Conservation (phyloP, 352 stramenopile genomes). For the Pythium utonaiense region DNA sequence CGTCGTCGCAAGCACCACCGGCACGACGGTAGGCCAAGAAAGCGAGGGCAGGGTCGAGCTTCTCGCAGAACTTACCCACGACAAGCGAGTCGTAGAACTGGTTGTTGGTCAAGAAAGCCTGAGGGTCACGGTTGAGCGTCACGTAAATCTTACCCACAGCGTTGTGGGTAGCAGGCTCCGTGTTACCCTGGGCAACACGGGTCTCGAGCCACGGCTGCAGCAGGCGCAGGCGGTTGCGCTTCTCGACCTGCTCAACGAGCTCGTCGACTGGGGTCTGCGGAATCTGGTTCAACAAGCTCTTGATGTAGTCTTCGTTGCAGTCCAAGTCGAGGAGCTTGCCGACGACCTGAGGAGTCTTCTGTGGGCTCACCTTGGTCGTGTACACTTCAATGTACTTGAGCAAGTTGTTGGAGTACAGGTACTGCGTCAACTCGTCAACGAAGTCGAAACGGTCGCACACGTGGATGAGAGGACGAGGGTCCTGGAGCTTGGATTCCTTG, state of each 20-base stretch:
- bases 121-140: conserved; percentile 98
- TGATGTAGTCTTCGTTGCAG: conserved; percentile 99
- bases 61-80: conserved; percentile 99
- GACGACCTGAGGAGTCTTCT: conserved; percentile 98
- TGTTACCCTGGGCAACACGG: conserved; percentile 98
- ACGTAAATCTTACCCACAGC: conserved; percentile 99
- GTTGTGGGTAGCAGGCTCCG: conserved; percentile 98
- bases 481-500: conserved; percentile 98
- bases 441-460: conserved; percentile 99
- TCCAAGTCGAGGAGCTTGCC: conserved; percentile 98
- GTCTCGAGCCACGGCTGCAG: conserved; percentile 99
- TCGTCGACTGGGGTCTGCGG: conserved; percentile 95
- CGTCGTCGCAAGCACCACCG: conserved; percentile 97
- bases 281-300: conserved; percentile 98
- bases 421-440: conserved; percentile 99
- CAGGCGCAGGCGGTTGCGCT: conserved; percentile 98
- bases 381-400: conserved; percentile 99
- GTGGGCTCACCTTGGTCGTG: conserved; percentile 95
- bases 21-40: conserved; percentile 99
- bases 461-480: conserved; percentile 98
- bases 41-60: conserved; percentile 98
- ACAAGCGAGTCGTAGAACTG: conserved; percentile 99
- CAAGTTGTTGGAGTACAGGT: conserved; percentile 99
- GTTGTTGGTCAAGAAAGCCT: conserved; percentile 99
- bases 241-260: conserved; percentile 98